Evolutionary conservation across 345 rosid species (phyloP).

Genomic region (Eucalyptus brandiana): DNA sequence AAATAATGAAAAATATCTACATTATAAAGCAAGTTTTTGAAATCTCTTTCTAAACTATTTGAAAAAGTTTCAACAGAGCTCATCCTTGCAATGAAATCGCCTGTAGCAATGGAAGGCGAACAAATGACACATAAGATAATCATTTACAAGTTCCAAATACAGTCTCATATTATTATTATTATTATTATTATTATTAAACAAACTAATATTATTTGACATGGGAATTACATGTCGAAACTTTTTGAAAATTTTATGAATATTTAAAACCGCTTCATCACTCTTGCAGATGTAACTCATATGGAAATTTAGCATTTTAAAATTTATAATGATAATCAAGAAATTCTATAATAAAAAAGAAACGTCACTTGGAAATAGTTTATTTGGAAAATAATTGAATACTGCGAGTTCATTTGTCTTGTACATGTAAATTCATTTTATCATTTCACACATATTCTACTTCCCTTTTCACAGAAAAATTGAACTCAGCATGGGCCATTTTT

Average conservation of each 20-base stretch:
- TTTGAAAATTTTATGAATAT: background rate
- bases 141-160: background rate
- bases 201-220: background rate
- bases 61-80: background rate
- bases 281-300: background rate
- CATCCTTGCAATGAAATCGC: background rate
- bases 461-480: background rate
- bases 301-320: background rate
- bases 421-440: background rate
- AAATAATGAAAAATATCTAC: background rate
- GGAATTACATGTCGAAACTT: background rate
- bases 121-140: background rate
- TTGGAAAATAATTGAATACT: background rate
- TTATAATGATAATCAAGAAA: background rate
- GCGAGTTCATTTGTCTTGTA: background rate
- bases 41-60: background rate
- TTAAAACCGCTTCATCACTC: background rate
- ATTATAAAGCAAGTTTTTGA: background rate
- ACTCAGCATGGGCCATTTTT: background rate
- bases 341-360: background rate
- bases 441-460: background rate
- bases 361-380: background rate
- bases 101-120: background rate
- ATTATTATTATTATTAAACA: background rate
- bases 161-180: background rate